Evolutionary conservation across 2,329 filamentous ascomycete genomes (phyloP).

Genomic region (Colletotrichum godetiae): DNA sequence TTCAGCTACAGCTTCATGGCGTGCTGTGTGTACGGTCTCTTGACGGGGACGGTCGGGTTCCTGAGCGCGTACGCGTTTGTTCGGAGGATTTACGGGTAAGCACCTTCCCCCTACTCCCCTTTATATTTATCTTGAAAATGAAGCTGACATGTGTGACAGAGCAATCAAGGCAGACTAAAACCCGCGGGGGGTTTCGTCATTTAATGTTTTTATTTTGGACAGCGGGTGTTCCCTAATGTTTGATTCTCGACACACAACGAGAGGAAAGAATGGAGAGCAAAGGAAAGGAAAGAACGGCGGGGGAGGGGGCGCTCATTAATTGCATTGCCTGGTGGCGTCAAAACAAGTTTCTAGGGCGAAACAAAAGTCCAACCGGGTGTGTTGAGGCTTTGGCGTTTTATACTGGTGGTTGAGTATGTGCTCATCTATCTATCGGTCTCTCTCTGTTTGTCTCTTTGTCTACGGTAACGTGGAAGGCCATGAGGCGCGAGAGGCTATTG

Average conservation of each 20-base stretch:
- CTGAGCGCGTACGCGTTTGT: constrained; percentile 87
- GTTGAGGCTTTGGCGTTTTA: constrained; percentile 21
- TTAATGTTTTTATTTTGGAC: not conserved
- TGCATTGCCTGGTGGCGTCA: constrained; percentile 23
- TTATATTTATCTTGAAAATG: not conserved
- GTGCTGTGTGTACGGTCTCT: constrained; percentile 82
- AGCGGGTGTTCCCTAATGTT: not conserved
- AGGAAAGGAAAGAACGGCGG: not conserved
- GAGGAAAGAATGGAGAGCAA: not conserved
- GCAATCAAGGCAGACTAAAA: constrained; percentile 63
- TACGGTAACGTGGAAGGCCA: not conserved
- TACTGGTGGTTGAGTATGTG: constrained; percentile 6
- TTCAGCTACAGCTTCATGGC: constrained; percentile 88
- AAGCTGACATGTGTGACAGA: constrained; percentile 43
- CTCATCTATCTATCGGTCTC: not conserved
- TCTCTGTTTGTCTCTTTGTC: not conserved
- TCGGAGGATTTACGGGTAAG: constrained; percentile 82
- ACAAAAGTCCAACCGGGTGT: not conserved
- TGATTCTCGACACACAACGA: not conserved
- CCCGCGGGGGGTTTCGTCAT: not conserved
- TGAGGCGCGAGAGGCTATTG: not conserved
- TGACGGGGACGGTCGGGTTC: constrained; percentile 88
- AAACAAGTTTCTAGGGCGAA: not conserved
- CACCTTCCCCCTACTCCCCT: constrained; percentile 26
- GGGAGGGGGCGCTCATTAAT: constrained; percentile 16